These are phyloP conservation scores for Heterobasidion parviporum DNA, from an alignment of 1,284 basidiomycete species.

Conservation along the genomic window DNA sequence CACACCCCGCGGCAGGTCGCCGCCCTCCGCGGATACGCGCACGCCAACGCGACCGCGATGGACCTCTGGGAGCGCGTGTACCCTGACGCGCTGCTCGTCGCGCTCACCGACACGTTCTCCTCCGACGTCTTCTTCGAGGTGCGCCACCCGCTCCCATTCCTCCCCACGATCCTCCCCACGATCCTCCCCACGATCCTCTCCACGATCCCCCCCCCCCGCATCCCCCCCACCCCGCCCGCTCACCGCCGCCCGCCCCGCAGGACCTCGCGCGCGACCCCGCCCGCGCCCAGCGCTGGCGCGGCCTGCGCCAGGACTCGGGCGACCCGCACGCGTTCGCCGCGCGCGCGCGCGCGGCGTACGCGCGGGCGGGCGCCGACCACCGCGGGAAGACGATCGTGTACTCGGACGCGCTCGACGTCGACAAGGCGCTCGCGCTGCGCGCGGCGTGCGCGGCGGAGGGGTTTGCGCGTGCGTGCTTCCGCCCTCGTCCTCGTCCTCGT, in stretches of 20 bases:
- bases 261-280: conserved; percentile 57
- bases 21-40: conserved; percentile 74
- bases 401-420: conserved; percentile 72
- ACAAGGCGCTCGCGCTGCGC: conserved; percentile 65
- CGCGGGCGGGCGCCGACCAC: conserved; percentile 56
- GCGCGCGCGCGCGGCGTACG: conserved; percentile 63
- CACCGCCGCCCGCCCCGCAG: conserved; percentile 18
- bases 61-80: conserved; percentile 83
- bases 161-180: no score
- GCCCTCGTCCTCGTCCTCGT: not conserved
- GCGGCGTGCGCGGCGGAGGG: conserved; percentile 68
- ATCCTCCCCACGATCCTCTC: no score
- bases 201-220: no score
- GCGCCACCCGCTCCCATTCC: no score
- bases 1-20: conserved; percentile 45
- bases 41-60: conserved; percentile 67
- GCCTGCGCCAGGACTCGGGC: conserved; percentile 89
- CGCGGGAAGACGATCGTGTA: conserved; percentile 70
- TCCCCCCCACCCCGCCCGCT: not conserved
- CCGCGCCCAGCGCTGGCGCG: conserved; percentile 65
- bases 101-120: conserved; percentile 91
- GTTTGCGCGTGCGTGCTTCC: conserved; percentile 50
- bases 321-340: conserved; percentile 76
- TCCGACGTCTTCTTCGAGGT: conserved; percentile 78
- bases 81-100: conserved; percentile 49